Percentiles rank a stretch among this genome's conserved stretches.
phyloP scores from a whole-genome alignment of 2,329 filamentous ascomycete genomes.

The Aspergillus versicolor region DNA sequence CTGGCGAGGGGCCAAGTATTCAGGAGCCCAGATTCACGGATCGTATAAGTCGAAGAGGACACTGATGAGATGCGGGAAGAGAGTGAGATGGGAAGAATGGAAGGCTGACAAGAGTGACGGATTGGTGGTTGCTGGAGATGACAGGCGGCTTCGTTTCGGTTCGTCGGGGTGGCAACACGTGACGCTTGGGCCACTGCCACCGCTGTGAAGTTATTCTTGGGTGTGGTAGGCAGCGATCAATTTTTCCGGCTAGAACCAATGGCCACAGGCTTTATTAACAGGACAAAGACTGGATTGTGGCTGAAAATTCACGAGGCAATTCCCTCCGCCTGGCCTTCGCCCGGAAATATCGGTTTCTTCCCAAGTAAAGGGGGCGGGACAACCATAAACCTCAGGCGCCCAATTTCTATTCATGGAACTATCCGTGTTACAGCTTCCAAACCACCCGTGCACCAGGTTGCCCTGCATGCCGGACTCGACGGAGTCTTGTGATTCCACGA shows the following conservation, averaged over 20 bases:
- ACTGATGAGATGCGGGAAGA: conserved; percentile 10
- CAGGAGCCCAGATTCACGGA: background rate
- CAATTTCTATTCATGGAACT: too few species aligned
- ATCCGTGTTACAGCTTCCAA: background rate
- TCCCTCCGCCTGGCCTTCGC: background rate
- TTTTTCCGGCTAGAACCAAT: conserved; percentile 4
- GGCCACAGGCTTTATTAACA: background rate
- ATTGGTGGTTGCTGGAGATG: conserved; percentile 26
- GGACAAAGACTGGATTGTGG: background rate
- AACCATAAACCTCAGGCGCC: background rate
- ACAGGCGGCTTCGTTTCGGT: conserved; percentile 25
- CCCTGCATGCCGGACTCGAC: background rate
- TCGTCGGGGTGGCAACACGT: conserved; percentile 27
- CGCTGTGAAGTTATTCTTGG: conserved; percentile 9
- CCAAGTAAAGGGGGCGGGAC: background rate
- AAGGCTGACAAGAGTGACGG: conserved; percentile 28
- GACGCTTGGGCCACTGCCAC: conserved; percentile 16
- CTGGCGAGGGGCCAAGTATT: background rate
- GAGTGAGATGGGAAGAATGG: conserved; percentile 8
- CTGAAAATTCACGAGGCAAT: background rate
- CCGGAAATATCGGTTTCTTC: background rate
- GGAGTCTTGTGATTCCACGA: background rate
- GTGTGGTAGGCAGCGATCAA: conserved; percentile 9
- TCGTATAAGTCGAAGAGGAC: conserved; percentile 6
- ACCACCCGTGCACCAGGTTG: background rate